These are phyloP conservation scores for Coffea canephora DNA, from an alignment of 257 asterid species.

Conservation along the genomic window DNA sequence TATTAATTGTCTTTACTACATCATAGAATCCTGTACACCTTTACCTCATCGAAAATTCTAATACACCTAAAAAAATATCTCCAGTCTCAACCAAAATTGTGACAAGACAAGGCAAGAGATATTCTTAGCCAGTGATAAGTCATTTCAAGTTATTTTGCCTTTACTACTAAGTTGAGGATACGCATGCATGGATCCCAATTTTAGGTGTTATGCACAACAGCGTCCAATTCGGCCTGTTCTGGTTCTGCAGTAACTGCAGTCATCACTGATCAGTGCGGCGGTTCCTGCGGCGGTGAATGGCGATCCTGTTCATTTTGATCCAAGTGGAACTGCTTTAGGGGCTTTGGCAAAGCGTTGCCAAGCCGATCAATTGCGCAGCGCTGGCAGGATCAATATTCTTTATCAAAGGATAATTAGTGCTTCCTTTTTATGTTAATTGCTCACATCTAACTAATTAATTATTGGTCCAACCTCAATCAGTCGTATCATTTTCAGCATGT, in stretches of 20 bases:
- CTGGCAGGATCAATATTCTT: slow-evolving; percentile 17
- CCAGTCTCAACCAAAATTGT: too few species aligned
- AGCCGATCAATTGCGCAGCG: slow-evolving; percentile 8
- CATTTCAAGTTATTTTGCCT: not conserved
- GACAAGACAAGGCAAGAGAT: too few species aligned
- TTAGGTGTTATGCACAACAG: slow-evolving; percentile 19
- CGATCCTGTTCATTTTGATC: slow-evolving; percentile 26
- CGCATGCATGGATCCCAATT: not conserved
- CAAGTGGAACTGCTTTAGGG: slow-evolving; percentile 25
- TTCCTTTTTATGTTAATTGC: too few species aligned
- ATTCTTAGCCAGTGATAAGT: too few species aligned
- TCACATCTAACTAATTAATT: too few species aligned
- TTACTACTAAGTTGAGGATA: not conserved
- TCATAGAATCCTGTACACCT: not conserved
- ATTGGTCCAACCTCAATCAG: not conserved
- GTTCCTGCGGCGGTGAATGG: slow-evolving; percentile 10
- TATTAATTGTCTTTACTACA: not conserved
- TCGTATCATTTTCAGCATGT: too few species aligned
- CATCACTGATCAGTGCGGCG: slow-evolving; percentile 30
- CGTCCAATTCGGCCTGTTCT: slow-evolving; percentile 16
- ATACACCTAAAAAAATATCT: too few species aligned
- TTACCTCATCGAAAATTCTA: not conserved
- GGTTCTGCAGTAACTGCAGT: slow-evolving; percentile 18
- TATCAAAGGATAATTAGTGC: slow-evolving; percentile 1
- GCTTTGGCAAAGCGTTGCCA: slow-evolving; percentile 26